phyloP scores from a whole-genome alignment of 345 rosid species.

The Theobroma cacao region DNA sequence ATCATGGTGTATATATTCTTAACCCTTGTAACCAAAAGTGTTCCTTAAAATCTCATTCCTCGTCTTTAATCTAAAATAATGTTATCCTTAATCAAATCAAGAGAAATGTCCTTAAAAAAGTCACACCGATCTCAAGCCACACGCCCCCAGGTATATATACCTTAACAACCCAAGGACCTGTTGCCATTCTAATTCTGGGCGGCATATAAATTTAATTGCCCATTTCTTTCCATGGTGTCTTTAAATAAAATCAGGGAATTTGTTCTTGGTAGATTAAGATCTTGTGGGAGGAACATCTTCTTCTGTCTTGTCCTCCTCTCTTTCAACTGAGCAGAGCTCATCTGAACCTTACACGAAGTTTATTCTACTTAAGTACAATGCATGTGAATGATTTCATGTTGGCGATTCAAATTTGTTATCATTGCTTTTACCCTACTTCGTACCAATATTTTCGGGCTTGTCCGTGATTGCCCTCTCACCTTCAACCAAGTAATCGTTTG shows the following conservation, averaged over 20 bases:
- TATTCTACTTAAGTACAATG: neutral
- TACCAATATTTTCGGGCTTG: neutral
- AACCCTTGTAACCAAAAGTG: neutral
- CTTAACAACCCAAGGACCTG: neutral
- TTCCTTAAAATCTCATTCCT: neutral
- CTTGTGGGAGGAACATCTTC: neutral
- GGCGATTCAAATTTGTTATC: neutral
- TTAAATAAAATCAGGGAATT: constrained; percentile 2
- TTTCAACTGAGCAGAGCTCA: neutral
- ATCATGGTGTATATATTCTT: neutral
- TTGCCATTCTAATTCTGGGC: neutral
- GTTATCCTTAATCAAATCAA: neutral
- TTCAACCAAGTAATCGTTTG: neutral
- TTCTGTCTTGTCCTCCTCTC: neutral
- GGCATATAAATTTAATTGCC: too few species aligned
- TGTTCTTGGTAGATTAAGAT: neutral
- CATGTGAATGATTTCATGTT: neutral
- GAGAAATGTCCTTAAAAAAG: neutral
- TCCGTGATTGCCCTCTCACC: neutral
- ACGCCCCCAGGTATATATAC: too few species aligned
- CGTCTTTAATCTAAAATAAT: neutral
- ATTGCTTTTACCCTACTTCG: neutral
- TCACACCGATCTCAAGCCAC: neutral
- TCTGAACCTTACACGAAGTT: neutral
- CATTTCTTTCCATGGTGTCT: neutral